Evolutionary conservation across 352 stramenopile species (phyloP), one percentile per base, ranked within the genome.

Genomic region (Globisporangium abappressorium): DNA sequence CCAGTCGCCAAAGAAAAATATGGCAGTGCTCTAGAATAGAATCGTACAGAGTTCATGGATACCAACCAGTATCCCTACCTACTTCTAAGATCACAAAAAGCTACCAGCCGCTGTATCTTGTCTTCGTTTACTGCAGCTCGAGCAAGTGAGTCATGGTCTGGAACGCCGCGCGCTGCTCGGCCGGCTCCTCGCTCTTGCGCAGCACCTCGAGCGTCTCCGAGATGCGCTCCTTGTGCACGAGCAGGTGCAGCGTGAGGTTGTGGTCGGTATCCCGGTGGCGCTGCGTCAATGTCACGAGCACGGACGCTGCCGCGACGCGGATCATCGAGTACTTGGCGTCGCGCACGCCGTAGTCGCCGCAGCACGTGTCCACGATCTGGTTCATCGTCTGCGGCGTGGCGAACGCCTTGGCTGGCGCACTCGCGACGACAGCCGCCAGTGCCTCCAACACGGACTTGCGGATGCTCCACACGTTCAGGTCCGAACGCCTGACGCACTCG

Each of bases 291-390:
- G 80, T 73, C 1, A 75, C 69, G 28, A 94, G 70, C 55, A 80
- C 80, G 3, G 62, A 67, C 26, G 79, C 82, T 1, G 84, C 82
- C 7, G 87, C 83, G 28, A 90, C 76, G 54, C 87, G 84, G 22
- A 94, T 74, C 74, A 87, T 86, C 56, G 76, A 81, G 65, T 91
- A 93, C 73, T 92, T 91, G 46, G 65, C 73, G 36, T 94, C 85
- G 9, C 72, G 71, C 28, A 92, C 79, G 22, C 87, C 87, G 53
- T 81, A 72, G 15, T 82, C 70, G 3, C 81, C 79, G 22, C 82
- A 87, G 57, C 84, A 90, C 5, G 24, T 67, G 26, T 78, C 63
- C 9, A 91, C 55, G 2, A 92, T 34, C 5, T 64, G 69, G 12
- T 79, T 74, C 51, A 82, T 71, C 14, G 75, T 68, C 24, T 70